Evolutionary conservation across 2,329 filamentous ascomycete genomes (phyloP), one percentile per base, ranked within the genome.

Genomic region (Clarireedia paspali): DNA sequence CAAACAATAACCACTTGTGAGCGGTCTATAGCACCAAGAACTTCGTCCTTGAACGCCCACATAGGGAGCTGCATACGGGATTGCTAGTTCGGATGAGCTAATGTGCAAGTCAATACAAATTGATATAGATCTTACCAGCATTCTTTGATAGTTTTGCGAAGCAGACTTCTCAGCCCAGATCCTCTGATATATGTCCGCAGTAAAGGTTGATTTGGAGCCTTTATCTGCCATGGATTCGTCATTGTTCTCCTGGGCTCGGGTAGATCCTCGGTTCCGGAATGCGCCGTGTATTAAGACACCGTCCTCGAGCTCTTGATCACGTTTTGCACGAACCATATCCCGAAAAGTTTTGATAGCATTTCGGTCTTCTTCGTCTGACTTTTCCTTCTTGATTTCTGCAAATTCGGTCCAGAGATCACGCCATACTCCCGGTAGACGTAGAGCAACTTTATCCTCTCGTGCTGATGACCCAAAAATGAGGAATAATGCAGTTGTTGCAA

Each of bases 1-100:
- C 92, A 97, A 30, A 99, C 82, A 58, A 99, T 96, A 9, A 94
- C 85, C 9, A 95, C 87, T 66, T 94, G 91, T 62, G 95, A 81
- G 23, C 81, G 77, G 47, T 89, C 85, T 30, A 99, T 85, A 2
- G 88, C 82, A 26, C 82, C 77, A 12, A 97, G 74, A 6, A 96
- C 90, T 50, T 89, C 80, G 12, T 88, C 75, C 62, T 85, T 86
- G 70, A 94, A 96, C 12, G 81, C 78, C 82, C 88, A 96, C 76
- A 99, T 96, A 0, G 94, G 94, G 17, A 99, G 79, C 64, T 87
- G 87, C 76, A 83, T 85, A 55, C 94, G 84, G 34, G 79, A 83
- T 68, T 80, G 73, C 66, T 68, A 58, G 23, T 15, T 14, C 9
- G 10, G 17, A 47, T 68, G 45, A 68, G 61, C 70, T 77, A 27